Evolutionary conservation across 1,139 yeast species (phyloP).

Genomic region (Taphrina pruni): DNA sequence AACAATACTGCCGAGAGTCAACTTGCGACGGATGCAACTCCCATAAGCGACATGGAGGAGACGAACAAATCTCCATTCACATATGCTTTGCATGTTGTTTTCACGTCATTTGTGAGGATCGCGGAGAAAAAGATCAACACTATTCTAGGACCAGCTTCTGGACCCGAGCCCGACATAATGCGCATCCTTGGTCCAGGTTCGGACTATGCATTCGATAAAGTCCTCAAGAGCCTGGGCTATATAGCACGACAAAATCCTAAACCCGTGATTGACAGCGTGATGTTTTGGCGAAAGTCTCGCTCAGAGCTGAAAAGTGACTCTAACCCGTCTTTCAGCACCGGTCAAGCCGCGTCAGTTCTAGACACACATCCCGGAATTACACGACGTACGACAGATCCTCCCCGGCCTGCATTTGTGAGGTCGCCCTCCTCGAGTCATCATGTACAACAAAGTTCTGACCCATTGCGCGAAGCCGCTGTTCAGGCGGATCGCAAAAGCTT

Average conservation of each 20-base stretch:
- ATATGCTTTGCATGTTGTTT: slow-evolving; percentile 88
- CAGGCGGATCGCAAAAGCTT: slow-evolving; percentile 72
- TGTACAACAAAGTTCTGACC: slow-evolving; percentile 9
- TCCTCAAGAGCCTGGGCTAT: slow-evolving; percentile 83
- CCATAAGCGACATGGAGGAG: slow-evolving; percentile 23
- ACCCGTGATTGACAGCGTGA: slow-evolving; percentile 94
- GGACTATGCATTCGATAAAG: slow-evolving; percentile 83
- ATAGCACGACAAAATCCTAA: slow-evolving; percentile 89
- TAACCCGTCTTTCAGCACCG: slow-evolving; percentile 55
- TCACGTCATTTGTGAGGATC: slow-evolving; percentile 91
- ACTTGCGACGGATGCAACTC: background rate
- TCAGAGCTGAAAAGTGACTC: slow-evolving; percentile 84
- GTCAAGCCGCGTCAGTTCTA: slow-evolving; percentile 13
- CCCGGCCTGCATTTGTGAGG: slow-evolving; percentile 24
- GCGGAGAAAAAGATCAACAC: slow-evolving; percentile 84
- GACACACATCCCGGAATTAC: slow-evolving; percentile 14
- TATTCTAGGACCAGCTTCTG: slow-evolving; percentile 71
- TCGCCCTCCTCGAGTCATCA: slow-evolving; percentile 27
- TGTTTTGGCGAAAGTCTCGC: slow-evolving; percentile 96
- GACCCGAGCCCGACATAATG: slow-evolving; percentile 78
- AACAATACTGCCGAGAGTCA: background rate
- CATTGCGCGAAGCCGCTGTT: slow-evolving; percentile 31
- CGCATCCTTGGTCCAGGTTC: slow-evolving; percentile 85
- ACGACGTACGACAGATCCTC: slow-evolving; percentile 23
- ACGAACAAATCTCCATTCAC: slow-evolving; percentile 73